Base-by-base conservation (phyloP, 2,329 filamentous ascomycete genomes). In the Fusarium dlaminii region DNA sequence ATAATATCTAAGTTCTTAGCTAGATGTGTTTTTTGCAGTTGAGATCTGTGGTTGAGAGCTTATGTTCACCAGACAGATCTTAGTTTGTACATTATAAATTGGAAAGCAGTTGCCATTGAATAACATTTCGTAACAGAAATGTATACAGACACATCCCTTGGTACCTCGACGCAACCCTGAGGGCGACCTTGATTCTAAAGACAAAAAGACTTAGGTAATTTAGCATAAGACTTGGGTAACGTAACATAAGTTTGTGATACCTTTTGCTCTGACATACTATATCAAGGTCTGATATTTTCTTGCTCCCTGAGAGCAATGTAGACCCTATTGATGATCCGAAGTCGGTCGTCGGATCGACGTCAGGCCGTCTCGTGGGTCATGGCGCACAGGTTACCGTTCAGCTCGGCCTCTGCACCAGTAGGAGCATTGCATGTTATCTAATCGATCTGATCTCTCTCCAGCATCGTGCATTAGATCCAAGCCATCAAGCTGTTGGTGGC, bases 391-490 rank as follows among this genome's bases (percentile, higher is more conserved):
- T n/a, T 22, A 17, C 6, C 30, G 34, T 40, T 67, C 60, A 68
- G 68, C 68, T 72, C 65, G 46, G 40, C 37, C 40, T 48, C 9
- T 68, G n/a, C 14, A n/a, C 63, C 70, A 72, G 49, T 68, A 48
- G 63, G 48, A 37, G 10, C 22, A 6, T 27, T 10, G 15, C n/a
- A 12, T 65, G 48, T 63, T 63, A 76, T 76, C 73, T 76, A 74
- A 76, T 76, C 74, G 30, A 76, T 76, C 74, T 59, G 46, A 74
- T 68, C 73, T 61, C 65, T 55, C 29, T 37, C 42, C 37, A 67
- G 34, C 27, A 29, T 65, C 37, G 13, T 17, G 55, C 55, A 29
- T 36, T 58, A 49, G 20, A 29, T 29, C 37, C 15, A 30, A 37
- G 24, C 32, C 9, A 15, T 34, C 5, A 18, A 30, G 24, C 30